Percentiles rank a stretch among this genome's conserved stretches.
These are phyloP conservation scores for Colletotrichum sp. DNA, from an alignment of 2,329 filamentous ascomycete species.

Conservation along the genomic window DNA sequence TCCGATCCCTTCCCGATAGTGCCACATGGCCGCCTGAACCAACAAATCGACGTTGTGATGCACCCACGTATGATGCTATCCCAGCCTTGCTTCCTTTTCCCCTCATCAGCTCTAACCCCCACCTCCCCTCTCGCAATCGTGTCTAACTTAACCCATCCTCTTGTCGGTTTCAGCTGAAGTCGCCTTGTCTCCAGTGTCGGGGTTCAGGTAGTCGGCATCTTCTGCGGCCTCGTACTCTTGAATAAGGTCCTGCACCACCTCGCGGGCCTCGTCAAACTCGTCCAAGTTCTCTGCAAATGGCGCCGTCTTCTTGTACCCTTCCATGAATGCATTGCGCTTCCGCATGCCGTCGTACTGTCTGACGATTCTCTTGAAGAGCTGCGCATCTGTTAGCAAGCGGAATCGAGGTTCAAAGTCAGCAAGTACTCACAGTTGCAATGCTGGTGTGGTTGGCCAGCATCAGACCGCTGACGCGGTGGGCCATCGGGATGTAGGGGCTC, in stretches of 20 bases:
- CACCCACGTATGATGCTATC: background rate
- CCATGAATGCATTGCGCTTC: slow-evolving; percentile 96
- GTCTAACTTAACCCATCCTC: slow-evolving; percentile 42
- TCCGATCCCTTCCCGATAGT: slow-evolving; percentile 3
- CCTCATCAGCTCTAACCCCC: background rate
- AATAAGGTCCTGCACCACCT: slow-evolving; percentile 90
- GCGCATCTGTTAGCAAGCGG: background rate
- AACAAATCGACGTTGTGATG: slow-evolving; percentile 1
- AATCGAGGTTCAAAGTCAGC: background rate
- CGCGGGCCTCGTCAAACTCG: slow-evolving; percentile 93
- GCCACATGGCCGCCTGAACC: background rate
- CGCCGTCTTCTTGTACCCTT: slow-evolving; percentile 93
- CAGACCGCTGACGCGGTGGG: slow-evolving; percentile 90
- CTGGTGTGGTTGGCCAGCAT: slow-evolving; percentile 99
- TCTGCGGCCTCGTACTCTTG: slow-evolving; percentile 96
- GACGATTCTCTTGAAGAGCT: slow-evolving; percentile 92
- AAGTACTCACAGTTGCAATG: slow-evolving; percentile 76
- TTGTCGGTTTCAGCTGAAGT: slow-evolving; percentile 59
- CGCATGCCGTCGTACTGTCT: slow-evolving; percentile 92
- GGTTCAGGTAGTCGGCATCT: slow-evolving; percentile 85
- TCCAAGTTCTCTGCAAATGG: slow-evolving; percentile 90
- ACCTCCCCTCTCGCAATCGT: background rate
- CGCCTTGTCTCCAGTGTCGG: slow-evolving; percentile 62
- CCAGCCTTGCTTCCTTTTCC: background rate
- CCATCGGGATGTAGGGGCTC: slow-evolving; percentile 93